Conservation (phyloP, 768 basidiomycete genomes). For the Naematelia encephala region DNA sequence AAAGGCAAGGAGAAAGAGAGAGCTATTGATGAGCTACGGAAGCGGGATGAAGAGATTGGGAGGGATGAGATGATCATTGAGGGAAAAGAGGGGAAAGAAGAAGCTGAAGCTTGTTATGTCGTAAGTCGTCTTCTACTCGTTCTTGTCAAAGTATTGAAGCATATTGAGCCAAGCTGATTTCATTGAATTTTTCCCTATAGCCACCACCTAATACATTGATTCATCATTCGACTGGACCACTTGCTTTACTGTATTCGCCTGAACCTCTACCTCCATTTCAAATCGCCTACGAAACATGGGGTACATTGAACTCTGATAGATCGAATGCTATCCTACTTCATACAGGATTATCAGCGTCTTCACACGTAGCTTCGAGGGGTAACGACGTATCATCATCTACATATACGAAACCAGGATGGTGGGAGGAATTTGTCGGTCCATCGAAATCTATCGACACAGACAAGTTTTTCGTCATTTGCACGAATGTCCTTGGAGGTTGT, state of each 20-base stretch:
- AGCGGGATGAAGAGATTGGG: constrained; percentile 24
- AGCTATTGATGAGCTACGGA: constrained; percentile 15
- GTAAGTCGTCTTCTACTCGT: constrained; percentile 23
- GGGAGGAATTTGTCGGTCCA: constrained; percentile 97
- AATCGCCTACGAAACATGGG: constrained; percentile 98
- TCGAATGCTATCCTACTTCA: constrained; percentile 93
- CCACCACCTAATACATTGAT: constrained; percentile 47
- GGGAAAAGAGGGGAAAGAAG: constrained; percentile 35
- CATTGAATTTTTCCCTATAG: too few species aligned
- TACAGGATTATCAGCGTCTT: constrained; percentile 92
- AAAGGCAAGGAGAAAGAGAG: constrained; percentile 21
- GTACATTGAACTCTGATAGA: constrained; percentile 67
- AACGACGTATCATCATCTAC: constrained; percentile 68
- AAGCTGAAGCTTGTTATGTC: constrained; percentile 50
- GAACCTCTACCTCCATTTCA: constrained; percentile 53
- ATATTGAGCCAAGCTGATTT: neutral
- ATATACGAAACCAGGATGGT: constrained; percentile 83
- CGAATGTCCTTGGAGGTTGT: constrained; percentile 95
- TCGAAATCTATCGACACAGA: constrained; percentile 90
- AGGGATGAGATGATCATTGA: constrained; percentile 25
- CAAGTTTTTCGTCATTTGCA: constrained; percentile 87
- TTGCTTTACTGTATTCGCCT: constrained; percentile 49
- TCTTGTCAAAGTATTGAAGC: neutral
- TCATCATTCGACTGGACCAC: constrained; percentile 34
- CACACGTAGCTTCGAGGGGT: constrained; percentile 58